A percentile compares a stretch with the other conserved stretches of the same genome.
Evolutionary conservation across 352 stramenopile species (phyloP).

Genomic region (Pythium periplocum): DNA sequence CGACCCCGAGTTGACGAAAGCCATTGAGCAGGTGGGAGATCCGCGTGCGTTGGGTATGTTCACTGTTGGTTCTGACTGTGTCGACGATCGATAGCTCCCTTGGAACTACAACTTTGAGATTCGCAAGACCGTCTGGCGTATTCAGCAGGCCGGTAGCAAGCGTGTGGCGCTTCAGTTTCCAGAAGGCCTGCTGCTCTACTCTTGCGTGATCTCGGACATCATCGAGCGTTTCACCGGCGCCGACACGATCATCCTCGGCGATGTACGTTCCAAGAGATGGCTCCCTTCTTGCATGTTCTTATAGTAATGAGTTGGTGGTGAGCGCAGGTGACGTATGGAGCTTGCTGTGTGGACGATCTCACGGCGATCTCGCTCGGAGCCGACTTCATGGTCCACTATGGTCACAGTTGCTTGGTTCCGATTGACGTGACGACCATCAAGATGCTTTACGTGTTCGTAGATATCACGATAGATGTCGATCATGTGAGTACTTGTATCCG

Average conservation of each 20-base stretch:
- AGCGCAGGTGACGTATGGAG: constrained; percentile 93
- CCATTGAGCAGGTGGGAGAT: constrained; percentile 76
- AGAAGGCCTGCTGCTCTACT: constrained; percentile 97
- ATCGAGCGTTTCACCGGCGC: constrained; percentile 93
- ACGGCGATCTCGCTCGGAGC: constrained; percentile 92
- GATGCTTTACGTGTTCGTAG: constrained; percentile 99
- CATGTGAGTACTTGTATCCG: constrained; percentile 58
- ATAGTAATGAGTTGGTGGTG: neutral
- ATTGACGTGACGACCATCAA: constrained; percentile 95
- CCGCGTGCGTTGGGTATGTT: neutral
- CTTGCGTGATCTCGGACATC: constrained; percentile 97
- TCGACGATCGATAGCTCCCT: constrained; percentile 64
- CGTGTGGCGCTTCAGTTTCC: constrained; percentile 98
- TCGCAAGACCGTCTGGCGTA: constrained; percentile 96
- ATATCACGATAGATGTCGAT: constrained; percentile 97
- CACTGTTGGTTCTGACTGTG: neutral
- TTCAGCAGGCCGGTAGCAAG: constrained; percentile 86
- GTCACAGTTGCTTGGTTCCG: constrained; percentile 98
- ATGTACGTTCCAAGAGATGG: constrained; percentile 65
- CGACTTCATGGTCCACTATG: constrained; percentile 99
- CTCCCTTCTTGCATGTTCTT: too few relatives aligned
- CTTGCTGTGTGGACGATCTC: constrained; percentile 99
- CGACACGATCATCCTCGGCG: constrained; percentile 93
- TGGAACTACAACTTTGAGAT: constrained; percentile 99
- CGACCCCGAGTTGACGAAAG: constrained; percentile 81